Conservation (phyloP, 345 rosid species). For the Linum tenue region DNA sequence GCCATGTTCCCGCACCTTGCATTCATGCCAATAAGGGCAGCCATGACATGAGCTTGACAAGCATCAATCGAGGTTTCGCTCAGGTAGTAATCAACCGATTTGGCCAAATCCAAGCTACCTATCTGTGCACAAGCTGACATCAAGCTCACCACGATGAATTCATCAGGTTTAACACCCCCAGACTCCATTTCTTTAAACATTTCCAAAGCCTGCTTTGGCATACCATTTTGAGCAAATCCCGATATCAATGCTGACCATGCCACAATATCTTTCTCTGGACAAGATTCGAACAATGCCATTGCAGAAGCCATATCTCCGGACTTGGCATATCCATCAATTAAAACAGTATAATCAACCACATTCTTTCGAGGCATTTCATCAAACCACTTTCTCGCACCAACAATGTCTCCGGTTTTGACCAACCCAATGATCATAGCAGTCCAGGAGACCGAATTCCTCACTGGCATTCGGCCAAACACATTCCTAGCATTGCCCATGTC, state of each 20-base stretch:
- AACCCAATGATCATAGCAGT: constrained; percentile 26
- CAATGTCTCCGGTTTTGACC: constrained; percentile 21
- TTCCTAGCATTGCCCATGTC: constrained; percentile 17
- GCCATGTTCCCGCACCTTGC: constrained; percentile 24
- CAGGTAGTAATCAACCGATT: constrained; percentile 13
- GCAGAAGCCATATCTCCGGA: constrained; percentile 26
- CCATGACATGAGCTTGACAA: constrained; percentile 1
- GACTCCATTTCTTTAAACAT: constrained; percentile 17
- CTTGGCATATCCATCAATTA: constrained; percentile 27
- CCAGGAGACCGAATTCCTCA: constrained; percentile 28
- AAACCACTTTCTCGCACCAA: constrained; percentile 17
- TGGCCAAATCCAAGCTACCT: constrained; percentile 14
- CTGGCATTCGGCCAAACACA: constrained; percentile 26
- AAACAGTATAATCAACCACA: constrained; percentile 25
- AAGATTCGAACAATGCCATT: constrained; percentile 19
- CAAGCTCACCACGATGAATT: constrained; percentile 19
- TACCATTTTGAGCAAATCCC: constrained; percentile 25
- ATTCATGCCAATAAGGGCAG: constrained; percentile 25
- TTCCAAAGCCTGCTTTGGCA: constrained; percentile 26
- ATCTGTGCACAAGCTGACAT: constrained; percentile 23
- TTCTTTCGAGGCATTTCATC: constrained; percentile 23
- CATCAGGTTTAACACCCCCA: constrained; percentile 21
- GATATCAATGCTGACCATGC: constrained; percentile 25
- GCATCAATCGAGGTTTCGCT: constrained; percentile 7
- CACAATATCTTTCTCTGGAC: constrained; percentile 24